Evolutionary conservation across 495 filamentous ascomycete genomes (phyloP), one percentile per base, ranked within the genome.

Genomic region (Penicillium cataractarum): DNA sequence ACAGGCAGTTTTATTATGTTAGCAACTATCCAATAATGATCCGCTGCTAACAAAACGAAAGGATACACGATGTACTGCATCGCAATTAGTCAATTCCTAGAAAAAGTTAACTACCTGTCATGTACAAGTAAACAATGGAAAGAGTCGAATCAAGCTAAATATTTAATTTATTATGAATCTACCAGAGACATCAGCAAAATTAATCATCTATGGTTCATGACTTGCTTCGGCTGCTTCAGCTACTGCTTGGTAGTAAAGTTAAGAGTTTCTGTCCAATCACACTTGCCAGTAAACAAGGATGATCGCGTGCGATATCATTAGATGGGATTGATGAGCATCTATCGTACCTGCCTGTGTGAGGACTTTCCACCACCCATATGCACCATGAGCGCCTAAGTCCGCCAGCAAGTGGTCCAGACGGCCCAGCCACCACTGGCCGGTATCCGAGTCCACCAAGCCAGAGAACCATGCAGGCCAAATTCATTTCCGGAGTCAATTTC

Each of bases 351-450:
- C 80, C 7, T 40, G 44, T 8, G 60, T 57, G n/a, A 80, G 13
- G 19, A 84, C 49, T 6, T 62, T 49, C n/a, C 65, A 50, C 79
- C 82, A 84, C 57, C 62, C 37, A 52, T 27, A 74, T 75, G 12
- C 76, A 61, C 63, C 71, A 52, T 60, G 60, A 13, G 70, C 54
- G 1, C 62, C 72, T 9, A 77, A 60, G 21, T 26, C 8, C 2
- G 70, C 51, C 61, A 80, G 65, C 74, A 76, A 74, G 2, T 48
- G 46, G 67, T 78, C 76, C 17, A 74, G 2, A 19, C 58, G 37
- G 7, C 66, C 65, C 15, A 53, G 26, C 37, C 48, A 49, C 58
- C 56, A 67, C 21, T 72, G 58, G 3, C 35, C 33, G 6, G 21
- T 52, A 40, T 31, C 46, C 15, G 48, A 32, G 6, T 44, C 22